Percentiles rank a stretch among this genome's conserved stretches.
Conservation (phyloP, 768 basidiomycete species). For the Russula dissimulans region DNA sequence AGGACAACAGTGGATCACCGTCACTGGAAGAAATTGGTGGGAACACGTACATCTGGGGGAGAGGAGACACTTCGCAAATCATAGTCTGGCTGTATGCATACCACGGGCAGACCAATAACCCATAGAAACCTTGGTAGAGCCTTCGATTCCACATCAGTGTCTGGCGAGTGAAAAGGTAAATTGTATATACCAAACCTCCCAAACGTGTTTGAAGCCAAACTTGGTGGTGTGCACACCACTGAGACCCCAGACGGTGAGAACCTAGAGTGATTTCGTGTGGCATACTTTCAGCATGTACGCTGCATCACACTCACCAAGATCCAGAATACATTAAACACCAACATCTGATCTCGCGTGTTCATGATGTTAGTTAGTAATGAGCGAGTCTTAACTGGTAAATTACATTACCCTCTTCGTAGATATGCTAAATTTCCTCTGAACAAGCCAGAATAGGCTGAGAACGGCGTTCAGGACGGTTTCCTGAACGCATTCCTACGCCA, state of each 20-base stretch:
- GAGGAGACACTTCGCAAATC: slow-evolving; percentile 70
- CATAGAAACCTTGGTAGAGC: slow-evolving; percentile 63
- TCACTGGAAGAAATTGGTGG: background rate
- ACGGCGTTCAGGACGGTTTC: background rate
- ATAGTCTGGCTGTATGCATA: slow-evolving; percentile 77
- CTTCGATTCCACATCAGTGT: slow-evolving; percentile 26
- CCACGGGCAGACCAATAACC: slow-evolving; percentile 70
- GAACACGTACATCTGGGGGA: slow-evolving; percentile 52
- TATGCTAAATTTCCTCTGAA: slow-evolving; percentile 55
- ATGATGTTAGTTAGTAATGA: background rate
- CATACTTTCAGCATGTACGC: background rate
- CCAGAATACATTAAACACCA: slow-evolving; percentile 63
- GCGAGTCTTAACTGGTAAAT: background rate
- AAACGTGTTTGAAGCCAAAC: slow-evolving; percentile 76
- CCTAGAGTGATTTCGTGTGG: slow-evolving; percentile 26
- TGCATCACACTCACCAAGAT: slow-evolving; percentile 40
- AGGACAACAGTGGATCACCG: background rate
- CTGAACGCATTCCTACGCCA: background rate
- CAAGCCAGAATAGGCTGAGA: slow-evolving; percentile 52
- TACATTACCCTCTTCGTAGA: slow-evolving; percentile 51
- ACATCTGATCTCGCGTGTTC: slow-evolving; percentile 40
- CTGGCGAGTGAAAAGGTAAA: background rate
- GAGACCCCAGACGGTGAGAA: slow-evolving; percentile 65
- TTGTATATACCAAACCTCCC: slow-evolving; percentile 58
- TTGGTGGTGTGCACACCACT: slow-evolving; percentile 65